Base-by-base conservation (phyloP, 2,329 filamentous ascomycete species). In the Calonectria pseudoturangicola region DNA sequence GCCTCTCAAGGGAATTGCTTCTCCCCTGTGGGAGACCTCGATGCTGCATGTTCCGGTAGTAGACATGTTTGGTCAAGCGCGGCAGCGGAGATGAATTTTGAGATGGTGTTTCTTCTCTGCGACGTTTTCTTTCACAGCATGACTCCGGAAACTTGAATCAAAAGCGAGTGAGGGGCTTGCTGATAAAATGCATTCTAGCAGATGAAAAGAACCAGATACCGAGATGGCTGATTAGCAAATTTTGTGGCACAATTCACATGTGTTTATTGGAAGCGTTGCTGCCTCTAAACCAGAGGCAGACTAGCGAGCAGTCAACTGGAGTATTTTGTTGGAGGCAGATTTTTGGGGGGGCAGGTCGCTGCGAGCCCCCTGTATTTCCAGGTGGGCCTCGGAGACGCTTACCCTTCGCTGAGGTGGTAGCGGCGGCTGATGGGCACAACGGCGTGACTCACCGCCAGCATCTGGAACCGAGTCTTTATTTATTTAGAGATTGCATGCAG, bases 341-440 rank as follows among this genome's bases (percentile, higher is more conserved):
- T 5, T 15, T 33, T 56, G 33, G n/a, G 54, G 18, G 21, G 54
- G 54, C 3, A 41, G 21, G 54, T 6, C 54, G 54, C 9, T 60
- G 36, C 54, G 54, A 60, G 54, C n/a, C n/a, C 2, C 6, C n/a
- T 41, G 33, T 60, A 41, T 27, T 41, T 41, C 33, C 21, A 16
- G 45, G 33, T 41, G 54, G 54, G n/a, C 54, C 54, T 60, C 54
- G 54, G 54, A 60, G 54, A 41, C 30, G 41, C 54, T 36, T 60
- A 4, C 54, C 54, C 21, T 27, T 1, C 50, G 33, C 12, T 21
- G 21, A 6, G 3, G 27, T 28, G 4, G 54, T 8, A 21, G 30
- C 21, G 30, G n/a, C 54, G 12, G 33, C 33, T 58, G 41, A 15
- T 25, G 30, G 21, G 33, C 4, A 2, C 54, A 60, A 41, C 54